Evolutionary conservation across 768 basidiomycete species (phyloP), one percentile per base, ranked within the genome.

Genomic region (Xerocomus brunneocitrinus): DNA sequence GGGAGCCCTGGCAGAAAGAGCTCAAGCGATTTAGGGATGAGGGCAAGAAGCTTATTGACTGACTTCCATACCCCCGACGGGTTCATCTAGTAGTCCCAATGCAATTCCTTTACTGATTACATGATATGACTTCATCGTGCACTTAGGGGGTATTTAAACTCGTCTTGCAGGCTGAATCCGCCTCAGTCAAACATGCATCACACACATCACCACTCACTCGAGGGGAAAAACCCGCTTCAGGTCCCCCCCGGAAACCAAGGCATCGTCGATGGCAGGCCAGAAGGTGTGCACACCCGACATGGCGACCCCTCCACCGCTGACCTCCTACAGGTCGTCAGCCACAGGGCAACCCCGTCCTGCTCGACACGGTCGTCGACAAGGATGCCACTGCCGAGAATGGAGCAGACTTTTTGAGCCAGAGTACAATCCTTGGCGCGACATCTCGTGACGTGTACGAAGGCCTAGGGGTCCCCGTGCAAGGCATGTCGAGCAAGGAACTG

Each of bases 1-100:
- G 87, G 87, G 88, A 88, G 61, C 91, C 90, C 8, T 98, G 92
- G 91, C 77, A 74, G 66, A 79, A 76, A 32, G 93, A 95, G 69
- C 72, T 92, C 47, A 78, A 77, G 53, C 89, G 83, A 70, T 90
- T 89, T 66, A 84, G 78, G 70, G 82, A 85, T 56, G 79, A 78
- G 48, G 91, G 90, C 4, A 73, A 83, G 69, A 85, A 85, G 59
- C 64, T 88, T 19, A 52, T 55, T 8, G 69, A 69, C 47, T 70
- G 53, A 19, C 19, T 19, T 19, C 19, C 19, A 19, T 19, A 19
- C 19, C 19, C 19, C 19, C 19, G 19, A 19, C 19, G 1, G 1
- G 19, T 19, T 19, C 19, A 19, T 19, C 19, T 19, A 19, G 19
- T 19, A 19, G 19, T 19, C 19, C 19, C 19, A 19, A 19, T 19